Evolutionary conservation across 75 land plant species (phyloP).

Genomic region (Ceratopteris richardii): DNA sequence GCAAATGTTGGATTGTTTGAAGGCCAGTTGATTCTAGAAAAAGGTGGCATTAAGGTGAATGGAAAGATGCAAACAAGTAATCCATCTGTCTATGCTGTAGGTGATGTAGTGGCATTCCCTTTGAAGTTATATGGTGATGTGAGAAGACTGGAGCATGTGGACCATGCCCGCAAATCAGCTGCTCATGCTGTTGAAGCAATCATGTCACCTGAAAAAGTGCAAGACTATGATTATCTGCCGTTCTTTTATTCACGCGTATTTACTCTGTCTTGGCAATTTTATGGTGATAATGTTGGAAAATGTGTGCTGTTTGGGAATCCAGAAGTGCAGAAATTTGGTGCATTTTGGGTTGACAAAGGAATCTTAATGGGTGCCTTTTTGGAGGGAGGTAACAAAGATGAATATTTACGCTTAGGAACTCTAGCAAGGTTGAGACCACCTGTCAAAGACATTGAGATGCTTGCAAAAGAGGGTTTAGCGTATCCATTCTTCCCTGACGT

Average conservation of each 20-base stretch:
- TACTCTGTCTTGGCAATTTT: slow-evolving; percentile 89
- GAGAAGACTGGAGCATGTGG: slow-evolving; percentile 87
- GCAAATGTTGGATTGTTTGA: slow-evolving; percentile 67
- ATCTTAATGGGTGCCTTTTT: slow-evolving; percentile 70
- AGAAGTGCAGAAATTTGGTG: slow-evolving; percentile 57
- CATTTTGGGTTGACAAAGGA: slow-evolving; percentile 78
- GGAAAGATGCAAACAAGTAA: slow-evolving; percentile 71
- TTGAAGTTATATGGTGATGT: slow-evolving; percentile 59
- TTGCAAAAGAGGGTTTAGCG: slow-evolving; percentile 46
- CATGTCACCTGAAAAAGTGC: slow-evolving; percentile 42
- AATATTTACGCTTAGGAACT: slow-evolving; percentile 61
- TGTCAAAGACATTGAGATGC: slow-evolving; percentile 40
- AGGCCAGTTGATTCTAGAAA: slow-evolving; percentile 67
- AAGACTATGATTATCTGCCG: slow-evolving; percentile 72
- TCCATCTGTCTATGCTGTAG: slow-evolving; percentile 74
- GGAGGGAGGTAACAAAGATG: slow-evolving; percentile 79
- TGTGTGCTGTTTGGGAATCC: slow-evolving; percentile 58
- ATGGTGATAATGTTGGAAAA: slow-evolving; percentile 82
- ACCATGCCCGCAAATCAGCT: slow-evolving; percentile 78
- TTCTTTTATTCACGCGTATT: slow-evolving; percentile 88
- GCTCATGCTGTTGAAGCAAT: slow-evolving; percentile 82
- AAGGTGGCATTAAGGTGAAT: slow-evolving; percentile 91
- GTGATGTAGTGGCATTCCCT: slow-evolving; percentile 87
- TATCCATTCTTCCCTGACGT: slow-evolving; percentile 41
- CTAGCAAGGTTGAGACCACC: slow-evolving; percentile 45